A percentile compares a stretch with the other conserved stretches of the same genome.
These are phyloP conservation scores for Davidsoniella eucalypti DNA, from an alignment of 2,329 filamentous ascomycete genomes.

Conservation along the genomic window DNA sequence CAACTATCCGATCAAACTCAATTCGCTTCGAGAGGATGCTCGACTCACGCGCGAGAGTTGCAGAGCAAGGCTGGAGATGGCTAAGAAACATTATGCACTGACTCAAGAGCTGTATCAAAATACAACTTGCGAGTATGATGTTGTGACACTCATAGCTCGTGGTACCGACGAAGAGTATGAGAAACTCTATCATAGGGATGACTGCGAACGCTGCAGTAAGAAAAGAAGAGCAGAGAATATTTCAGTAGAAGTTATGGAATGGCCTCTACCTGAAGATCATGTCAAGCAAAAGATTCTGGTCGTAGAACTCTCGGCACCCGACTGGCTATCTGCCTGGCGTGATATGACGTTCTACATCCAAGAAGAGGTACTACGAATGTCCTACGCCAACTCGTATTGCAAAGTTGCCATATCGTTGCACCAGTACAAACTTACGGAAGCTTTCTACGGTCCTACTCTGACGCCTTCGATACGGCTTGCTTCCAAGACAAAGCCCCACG, in stretches of 20 bases:
- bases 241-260: background rate
- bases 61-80: no score
- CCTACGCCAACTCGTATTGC: background rate
- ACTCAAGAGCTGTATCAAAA: no score
- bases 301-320: constrained; percentile 34
- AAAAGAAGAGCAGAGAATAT: no score
- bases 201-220: no score
- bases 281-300: constrained; percentile 26
- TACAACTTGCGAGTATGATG: no score
- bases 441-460: background rate
- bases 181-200: no score
- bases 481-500: constrained; percentile 23
- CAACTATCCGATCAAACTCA: background rate
- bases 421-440: background rate
- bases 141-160: no score
- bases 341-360: background rate
- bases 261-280: background rate
- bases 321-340: background rate
- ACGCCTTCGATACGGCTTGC: constrained; percentile 25
- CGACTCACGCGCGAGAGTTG: no score
- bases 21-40: background rate
- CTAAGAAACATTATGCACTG: no score
- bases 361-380: no score
- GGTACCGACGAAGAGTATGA: no score
- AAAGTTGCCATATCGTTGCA: background rate